These are phyloP conservation scores for Saccharomycopsis sp. DNA, from an alignment of 805 yeast genomes.

Conservation along the genomic window DNA sequence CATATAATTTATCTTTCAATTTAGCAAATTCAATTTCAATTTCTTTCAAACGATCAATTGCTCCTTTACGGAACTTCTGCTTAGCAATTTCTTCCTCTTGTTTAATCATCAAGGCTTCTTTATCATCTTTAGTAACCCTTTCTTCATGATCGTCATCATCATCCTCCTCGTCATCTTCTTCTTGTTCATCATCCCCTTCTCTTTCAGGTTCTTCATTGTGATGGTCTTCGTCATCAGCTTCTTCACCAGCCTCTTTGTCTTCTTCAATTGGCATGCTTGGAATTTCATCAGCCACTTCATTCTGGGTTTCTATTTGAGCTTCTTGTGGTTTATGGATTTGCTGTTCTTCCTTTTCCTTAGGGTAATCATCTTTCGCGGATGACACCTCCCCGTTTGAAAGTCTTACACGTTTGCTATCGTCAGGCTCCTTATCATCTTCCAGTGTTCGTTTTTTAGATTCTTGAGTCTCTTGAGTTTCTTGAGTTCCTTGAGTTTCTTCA, in stretches of 20 bases:
- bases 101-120: slow-evolving; percentile 19
- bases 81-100: slow-evolving; percentile 26
- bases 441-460: not conserved
- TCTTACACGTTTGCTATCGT: not conserved
- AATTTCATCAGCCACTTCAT: slow-evolving; percentile 9
- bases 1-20: slow-evolving; percentile 76
- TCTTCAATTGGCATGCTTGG: slow-evolving; percentile 10
- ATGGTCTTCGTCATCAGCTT: slow-evolving; percentile 22
- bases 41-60: slow-evolving; percentile 64
- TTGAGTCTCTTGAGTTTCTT: slow-evolving; percentile 5
- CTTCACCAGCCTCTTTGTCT: slow-evolving; percentile 24
- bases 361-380: not conserved
- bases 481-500: not conserved
- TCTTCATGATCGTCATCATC: slow-evolving; percentile 18
- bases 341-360: not conserved
- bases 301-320: slow-evolving; percentile 16
- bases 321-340: not conserved
- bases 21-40: slow-evolving; percentile 85
- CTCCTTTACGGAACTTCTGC: slow-evolving; percentile 47
- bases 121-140: slow-evolving; percentile 20
- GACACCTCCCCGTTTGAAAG: not conserved
- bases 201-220: slow-evolving; percentile 22
- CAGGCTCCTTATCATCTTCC: too few relatives aligned
- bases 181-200: slow-evolving; percentile 24
- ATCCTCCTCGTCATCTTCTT: slow-evolving; percentile 25